Evolutionary conservation across 2,329 filamentous ascomycete species (phyloP), one percentile per base, ranked within the genome.

Genomic region (Metarhizium anisopliae): DNA sequence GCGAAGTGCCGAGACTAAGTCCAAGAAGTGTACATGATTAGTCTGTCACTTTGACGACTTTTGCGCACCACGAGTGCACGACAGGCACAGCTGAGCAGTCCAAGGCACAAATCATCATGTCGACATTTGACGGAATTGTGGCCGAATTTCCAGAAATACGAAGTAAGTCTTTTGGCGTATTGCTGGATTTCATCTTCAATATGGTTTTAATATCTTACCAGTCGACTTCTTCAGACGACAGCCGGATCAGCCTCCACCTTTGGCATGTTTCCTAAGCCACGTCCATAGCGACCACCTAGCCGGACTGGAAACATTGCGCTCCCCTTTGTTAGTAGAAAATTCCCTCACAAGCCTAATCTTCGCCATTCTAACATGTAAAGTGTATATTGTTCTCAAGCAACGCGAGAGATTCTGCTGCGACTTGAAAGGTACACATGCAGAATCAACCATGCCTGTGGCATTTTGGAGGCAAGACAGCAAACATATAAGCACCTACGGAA

Each of bases 191-290:
- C 8, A 5, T 40, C 13, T 16, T 40, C 14, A 14, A 13, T 2
- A 11, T 16, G 13, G 8, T 40, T 40, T 40, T 13, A 14, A 40
- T 11, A 16, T 40, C 13, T 13, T 40, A 13, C 38, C 45, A 89
- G 86, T 96, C 60, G 92, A 96, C 70, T 90, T 85, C 73, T 96
- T 96, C 64, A 82, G 89, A 29, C 73, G 72, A 16, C 76, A 77
- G 50, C 72, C 75, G 4, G 74, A 74, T 6, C 70, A 71, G 16
- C 78, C 72, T 16, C 79, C 87, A 4, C 88, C 90, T 0, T 71
- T 94, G 55, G 91, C 89, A 16, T 94, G 87, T 68, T 96, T 97
- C 66, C 77, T 97, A 30, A 95, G 89, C 69, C 93, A 97, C 79
- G 84, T 95, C 2, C 93, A 96, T 67, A 95, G 87, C 60, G 92